phyloP scores from a whole-genome alignment of 768 basidiomycete genomes.

The Lentinula edodes region DNA sequence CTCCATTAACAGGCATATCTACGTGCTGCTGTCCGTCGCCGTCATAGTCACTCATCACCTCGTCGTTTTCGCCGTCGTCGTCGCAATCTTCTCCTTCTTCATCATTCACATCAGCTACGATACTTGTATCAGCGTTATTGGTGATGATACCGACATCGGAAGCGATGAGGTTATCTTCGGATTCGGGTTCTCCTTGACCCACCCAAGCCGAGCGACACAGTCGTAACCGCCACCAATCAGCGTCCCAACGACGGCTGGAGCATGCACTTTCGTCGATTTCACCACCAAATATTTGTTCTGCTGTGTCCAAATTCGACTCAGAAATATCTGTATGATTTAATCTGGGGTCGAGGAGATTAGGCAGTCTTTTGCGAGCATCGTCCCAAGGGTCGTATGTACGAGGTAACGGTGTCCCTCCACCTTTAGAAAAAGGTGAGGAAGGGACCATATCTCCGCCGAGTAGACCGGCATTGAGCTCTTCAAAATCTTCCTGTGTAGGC shows the following conservation, averaged over 20 bases:
- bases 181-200: not conserved
- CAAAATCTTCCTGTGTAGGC: conserved; percentile 53
- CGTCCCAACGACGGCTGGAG: conserved; percentile 45
- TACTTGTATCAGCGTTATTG: not conserved
- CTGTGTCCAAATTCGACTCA: not conserved
- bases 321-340: not conserved
- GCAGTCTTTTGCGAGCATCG: not conserved
- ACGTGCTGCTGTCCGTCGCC: not conserved
- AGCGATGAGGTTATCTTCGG: not conserved
- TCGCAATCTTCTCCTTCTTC: not conserved
- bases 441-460: conserved; percentile 21
- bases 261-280: conserved; percentile 17
- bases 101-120: not conserved
- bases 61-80: not conserved
- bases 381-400: not conserved
- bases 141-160: not conserved
- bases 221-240: conserved; percentile 51
- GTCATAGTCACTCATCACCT: not conserved
- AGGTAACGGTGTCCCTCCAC: not conserved
- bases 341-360: not conserved
- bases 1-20: not conserved
- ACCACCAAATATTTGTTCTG: conserved; percentile 6
- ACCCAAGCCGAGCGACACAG: conserved; percentile 32
- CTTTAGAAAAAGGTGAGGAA: not conserved
- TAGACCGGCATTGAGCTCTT: conserved; percentile 45